Base-by-base conservation (phyloP, 495 filamentous ascomycete species). In the Trichocladium antarcticum region DNA sequence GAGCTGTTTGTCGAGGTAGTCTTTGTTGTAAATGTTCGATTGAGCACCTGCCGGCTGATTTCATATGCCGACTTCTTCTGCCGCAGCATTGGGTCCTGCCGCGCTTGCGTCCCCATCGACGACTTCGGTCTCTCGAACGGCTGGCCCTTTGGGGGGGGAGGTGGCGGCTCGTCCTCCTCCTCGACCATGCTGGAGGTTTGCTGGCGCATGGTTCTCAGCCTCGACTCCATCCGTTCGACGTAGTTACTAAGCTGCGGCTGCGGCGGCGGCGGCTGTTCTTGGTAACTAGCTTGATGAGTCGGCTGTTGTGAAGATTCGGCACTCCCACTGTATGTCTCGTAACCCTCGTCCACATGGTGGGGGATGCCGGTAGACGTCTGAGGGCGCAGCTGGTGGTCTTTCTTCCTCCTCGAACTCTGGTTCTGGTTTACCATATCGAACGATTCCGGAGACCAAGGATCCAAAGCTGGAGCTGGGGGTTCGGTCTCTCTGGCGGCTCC, bases 381-480 rank as follows among this genome's bases (percentile, higher is more conserved):
- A 0, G 87, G 82, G 12, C 88, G 74, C 31, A 61, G 38, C 48
- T 69, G 53, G 2, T 56, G 59, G 24, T 59, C 56, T 17, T 43
- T 56, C 50, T 66, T 68, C 49, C 58, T 63, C 40, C 53, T 57
- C 14, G 70, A 68, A n/a, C 63, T 66, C 35, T 66, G 62, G 15
- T 63, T 66, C 35, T 66, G 62, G 44, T 72, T 65, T 34, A 80
- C 66, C 56, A 75, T 67, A 48, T 93, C 82, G 59, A 90, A 96
- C 6, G 82, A 84, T 57, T 95, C 87, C 1, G 86, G 89, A 1
- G 89, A 92, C 92, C 92, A 98, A 11, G 89, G 85, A 62, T 87
- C 82, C 17, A 81, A 69, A 24, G 76, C 74, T 24, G 63, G 62
- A 50, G 81, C 75, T 14, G 78, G 76, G 16, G 68, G 69, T 16